phyloP scores from a whole-genome alignment of 169 alveolate genomes.

The Besnoitia besnoiti region DNA sequence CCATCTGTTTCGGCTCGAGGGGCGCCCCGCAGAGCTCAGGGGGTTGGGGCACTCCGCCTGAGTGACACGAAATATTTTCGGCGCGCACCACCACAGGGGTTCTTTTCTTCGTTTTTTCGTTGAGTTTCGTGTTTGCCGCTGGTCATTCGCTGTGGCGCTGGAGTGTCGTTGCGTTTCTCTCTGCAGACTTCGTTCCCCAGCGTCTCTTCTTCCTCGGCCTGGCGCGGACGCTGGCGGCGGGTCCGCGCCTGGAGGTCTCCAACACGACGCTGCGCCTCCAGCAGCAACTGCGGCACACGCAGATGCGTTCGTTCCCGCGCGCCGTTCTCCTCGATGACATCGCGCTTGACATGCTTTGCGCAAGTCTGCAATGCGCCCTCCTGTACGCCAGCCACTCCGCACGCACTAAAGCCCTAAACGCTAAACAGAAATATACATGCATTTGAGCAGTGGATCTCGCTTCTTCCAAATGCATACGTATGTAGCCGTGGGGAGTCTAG shows the following conservation, averaged over 20 bases:
- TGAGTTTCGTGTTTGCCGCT: no score
- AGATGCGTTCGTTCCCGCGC: not conserved
- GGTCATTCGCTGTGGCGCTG: no score
- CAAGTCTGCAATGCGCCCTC: not conserved
- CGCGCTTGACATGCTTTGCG: not conserved
- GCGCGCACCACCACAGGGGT: not conserved
- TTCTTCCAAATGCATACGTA: no score
- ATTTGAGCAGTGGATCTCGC: no score
- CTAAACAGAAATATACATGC: no score
- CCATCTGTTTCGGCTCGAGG: not conserved
- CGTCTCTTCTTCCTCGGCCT: slow-evolving; percentile 19
- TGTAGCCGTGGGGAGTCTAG: no score
- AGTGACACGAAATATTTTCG: no score
- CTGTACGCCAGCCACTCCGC: not conserved
- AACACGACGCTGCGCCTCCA: slow-evolving; percentile 2
- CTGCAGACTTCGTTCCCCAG: not conserved
- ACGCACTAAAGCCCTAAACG: not conserved
- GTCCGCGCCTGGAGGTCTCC: not conserved
- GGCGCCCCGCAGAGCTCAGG: no score
- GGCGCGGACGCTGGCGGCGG: not conserved
- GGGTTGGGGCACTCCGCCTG: no score
- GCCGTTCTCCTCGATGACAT: not conserved
- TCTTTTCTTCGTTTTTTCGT: no score
- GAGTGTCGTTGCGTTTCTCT: not conserved
- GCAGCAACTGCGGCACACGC: slow-evolving; percentile 19